Evolutionary conservation across 1,284 basidiomycete genomes (phyloP).

Genomic region (Cryptococcus hybrid): DNA sequence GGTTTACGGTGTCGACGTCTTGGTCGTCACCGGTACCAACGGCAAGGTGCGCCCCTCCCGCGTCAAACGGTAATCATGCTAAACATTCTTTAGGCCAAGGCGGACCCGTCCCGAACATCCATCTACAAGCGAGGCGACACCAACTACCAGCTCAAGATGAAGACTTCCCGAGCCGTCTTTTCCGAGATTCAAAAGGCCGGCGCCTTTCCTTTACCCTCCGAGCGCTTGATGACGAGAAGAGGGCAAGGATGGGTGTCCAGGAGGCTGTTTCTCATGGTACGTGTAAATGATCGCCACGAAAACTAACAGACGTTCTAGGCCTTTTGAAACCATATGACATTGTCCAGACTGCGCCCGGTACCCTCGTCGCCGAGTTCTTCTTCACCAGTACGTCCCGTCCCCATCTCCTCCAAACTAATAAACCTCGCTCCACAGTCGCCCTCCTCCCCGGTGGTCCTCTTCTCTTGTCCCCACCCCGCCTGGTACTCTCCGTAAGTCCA

Average conservation of each 20-base stretch:
- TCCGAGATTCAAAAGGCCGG: conserved; percentile 81
- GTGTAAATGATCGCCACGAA: not conserved
- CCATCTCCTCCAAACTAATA: conserved; percentile 9
- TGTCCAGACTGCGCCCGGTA: conserved; percentile 69
- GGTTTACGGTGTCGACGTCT: conserved; percentile 93
- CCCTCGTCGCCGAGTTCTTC: conserved; percentile 89
- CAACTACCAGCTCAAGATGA: conserved; percentile 97
- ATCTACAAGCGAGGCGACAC: conserved; percentile 89
- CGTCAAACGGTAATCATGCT: not conserved
- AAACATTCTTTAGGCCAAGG: conserved; percentile 60
- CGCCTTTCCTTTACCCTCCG: conserved; percentile 69
- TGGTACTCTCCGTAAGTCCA: conserved; percentile 78
- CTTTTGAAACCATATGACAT: conserved; percentile 50
- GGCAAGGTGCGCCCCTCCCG: conserved; percentile 65
- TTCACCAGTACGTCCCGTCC: conserved; percentile 61
- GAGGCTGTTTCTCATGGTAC: conserved; percentile 88
- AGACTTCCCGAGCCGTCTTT: conserved; percentile 91
- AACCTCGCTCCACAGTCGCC: conserved; percentile 62
- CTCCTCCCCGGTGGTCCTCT: conserved; percentile 80
- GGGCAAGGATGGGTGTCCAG: conserved; percentile 89
- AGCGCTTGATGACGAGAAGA: conserved; percentile 90
- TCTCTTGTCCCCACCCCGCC: conserved; percentile 55
- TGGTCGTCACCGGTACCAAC: conserved; percentile 82
- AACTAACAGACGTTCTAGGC: conserved; percentile 17
- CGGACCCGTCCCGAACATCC: conserved; percentile 84